Conservation (phyloP, 495 filamentous ascomycete species). For the Penicillium daleae region DNA sequence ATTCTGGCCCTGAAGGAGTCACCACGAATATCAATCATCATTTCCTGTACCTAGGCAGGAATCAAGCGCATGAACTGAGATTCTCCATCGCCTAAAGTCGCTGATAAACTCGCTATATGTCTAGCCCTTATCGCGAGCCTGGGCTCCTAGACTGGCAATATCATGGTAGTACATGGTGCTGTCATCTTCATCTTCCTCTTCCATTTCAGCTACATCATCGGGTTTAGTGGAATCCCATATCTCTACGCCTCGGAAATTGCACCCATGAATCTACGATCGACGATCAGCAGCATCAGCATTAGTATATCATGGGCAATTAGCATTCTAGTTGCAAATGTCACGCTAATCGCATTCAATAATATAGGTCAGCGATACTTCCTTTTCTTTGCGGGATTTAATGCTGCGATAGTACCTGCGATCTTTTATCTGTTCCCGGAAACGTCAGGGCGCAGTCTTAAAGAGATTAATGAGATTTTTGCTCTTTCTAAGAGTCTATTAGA, state of each 20-base stretch:
- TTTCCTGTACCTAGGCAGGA: too few species aligned
- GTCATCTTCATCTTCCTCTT: conserved; percentile 58
- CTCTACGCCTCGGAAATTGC: conserved; percentile 58
- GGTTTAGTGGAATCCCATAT: conserved; percentile 58
- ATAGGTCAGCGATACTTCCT: conserved; percentile 31
- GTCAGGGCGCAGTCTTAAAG: conserved; percentile 52
- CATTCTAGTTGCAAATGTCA: conserved; percentile 26
- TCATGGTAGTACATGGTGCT: conserved; percentile 27
- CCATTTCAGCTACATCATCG: conserved; percentile 56
- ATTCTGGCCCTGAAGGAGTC: too few species aligned
- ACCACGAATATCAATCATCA: too few species aligned
- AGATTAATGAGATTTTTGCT: conserved; percentile 53
- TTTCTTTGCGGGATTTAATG: conserved; percentile 53
- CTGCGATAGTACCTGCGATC: conserved; percentile 59
- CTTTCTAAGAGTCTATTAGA: conserved; percentile 27
- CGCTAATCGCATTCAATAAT: conserved; percentile 25
- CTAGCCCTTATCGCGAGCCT: conserved; percentile 43
- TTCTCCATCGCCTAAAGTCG: too few species aligned
- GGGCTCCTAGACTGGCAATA: conserved; percentile 19
- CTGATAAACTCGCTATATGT: conserved; percentile 40
- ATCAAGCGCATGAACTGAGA: too few species aligned
- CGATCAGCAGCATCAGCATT: conserved; percentile 52
- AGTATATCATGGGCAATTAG: conserved; percentile 51
- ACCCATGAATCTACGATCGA: conserved; percentile 51
- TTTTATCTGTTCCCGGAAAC: conserved; percentile 66